Base-by-base conservation (phyloP, 768 basidiomycete genomes). In the Butyriboletus loyo region DNA sequence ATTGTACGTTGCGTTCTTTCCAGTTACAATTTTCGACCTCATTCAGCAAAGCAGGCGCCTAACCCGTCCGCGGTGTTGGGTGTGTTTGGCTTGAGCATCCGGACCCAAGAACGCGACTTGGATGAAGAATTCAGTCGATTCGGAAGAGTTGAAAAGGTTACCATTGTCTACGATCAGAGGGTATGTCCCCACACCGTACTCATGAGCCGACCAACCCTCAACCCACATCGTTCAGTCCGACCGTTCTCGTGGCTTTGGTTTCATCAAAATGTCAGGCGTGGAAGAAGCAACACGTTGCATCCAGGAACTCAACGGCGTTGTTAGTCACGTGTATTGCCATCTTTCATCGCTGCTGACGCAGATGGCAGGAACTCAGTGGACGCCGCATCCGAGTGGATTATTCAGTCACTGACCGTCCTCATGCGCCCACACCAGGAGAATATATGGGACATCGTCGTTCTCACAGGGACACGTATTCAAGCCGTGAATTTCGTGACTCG, bases 81-180 rank as follows among this genome's bases (percentile, higher is more conserved):
- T 52, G 93, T 98, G n/a, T 99, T 98, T 60, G 96, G 96, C n/a
- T 75, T 98, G 37, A 95, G 92, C 62, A 96, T 99, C 51, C 84
- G 95, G 49, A 98, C 96, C 4, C 82, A 86, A 49, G 96, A 99
- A 66, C 83, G 89, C 37, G 96, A 98, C 67, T 76, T 99, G 43
- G 92, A 98, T 59, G 91, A 96, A 58, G 94, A 97, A 70, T 98
- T 99, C 61, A 83, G 76, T 61, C 82, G 91, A 43, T 89, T 85
- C 59, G 96, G 96, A 22, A 80, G 83, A 32, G 94, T 97, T 44
- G 90, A 94, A 68, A 98, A 97, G 70, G 94, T 96, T 40, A 90
- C 88, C 48, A 94, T 98, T 59, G 95, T 98, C 13, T 97, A 97
- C 64, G 95, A 98, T 71, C 94, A 96, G 70, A 77, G 93, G 70